Evolutionary conservation across 2,329 filamentous ascomycete species (phyloP).

Genomic region (Coniochaeta sp.): DNA sequence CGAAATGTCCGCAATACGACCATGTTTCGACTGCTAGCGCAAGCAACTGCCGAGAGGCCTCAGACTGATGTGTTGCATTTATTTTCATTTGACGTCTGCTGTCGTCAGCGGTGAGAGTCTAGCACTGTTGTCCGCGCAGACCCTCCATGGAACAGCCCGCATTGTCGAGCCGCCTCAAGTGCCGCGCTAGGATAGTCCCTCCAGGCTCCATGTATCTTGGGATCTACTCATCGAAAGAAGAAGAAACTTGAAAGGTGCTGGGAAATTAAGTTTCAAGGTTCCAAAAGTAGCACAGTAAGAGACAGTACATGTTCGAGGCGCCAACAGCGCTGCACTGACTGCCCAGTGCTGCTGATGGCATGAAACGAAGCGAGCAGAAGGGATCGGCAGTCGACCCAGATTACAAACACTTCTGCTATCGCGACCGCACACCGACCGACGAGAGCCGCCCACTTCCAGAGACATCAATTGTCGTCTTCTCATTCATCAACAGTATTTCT

Average conservation of each 20-base stretch:
- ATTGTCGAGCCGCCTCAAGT: background rate
- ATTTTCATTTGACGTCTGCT: background rate
- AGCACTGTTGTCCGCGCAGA: background rate
- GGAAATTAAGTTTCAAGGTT: background rate
- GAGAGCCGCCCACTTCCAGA: background rate
- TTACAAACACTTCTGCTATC: background rate
- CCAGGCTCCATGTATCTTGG: background rate
- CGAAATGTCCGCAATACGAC: background rate
- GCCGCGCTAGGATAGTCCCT: background rate
- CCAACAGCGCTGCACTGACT: background rate
- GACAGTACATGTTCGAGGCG: background rate
- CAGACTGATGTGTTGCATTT: background rate
- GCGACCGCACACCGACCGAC: background rate
- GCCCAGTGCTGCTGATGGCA: background rate
- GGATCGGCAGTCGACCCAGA: background rate
- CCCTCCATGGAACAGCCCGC: background rate
- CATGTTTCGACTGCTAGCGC: background rate
- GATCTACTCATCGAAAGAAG: background rate
- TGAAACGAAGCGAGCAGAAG: background rate
- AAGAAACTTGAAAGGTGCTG: background rate
- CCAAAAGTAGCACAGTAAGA: background rate
- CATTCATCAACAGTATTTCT: background rate
- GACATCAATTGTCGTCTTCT: background rate
- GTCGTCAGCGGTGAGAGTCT: background rate
- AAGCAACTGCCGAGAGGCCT: background rate